phyloP scores from a whole-genome alignment of 768 basidiomycete species.

The Butyriboletus loyo region DNA sequence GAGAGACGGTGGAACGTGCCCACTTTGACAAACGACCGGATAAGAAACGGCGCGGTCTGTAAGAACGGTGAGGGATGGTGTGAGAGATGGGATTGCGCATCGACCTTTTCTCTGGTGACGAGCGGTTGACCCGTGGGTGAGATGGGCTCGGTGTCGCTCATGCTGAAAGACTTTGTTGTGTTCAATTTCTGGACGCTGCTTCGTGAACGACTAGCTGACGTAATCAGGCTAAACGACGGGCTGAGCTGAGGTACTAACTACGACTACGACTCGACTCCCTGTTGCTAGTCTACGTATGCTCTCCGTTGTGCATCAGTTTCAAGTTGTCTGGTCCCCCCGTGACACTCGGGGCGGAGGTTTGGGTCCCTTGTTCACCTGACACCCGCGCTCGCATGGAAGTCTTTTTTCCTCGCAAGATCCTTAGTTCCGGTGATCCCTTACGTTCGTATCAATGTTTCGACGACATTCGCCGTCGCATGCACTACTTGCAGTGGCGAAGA shows the following conservation, averaged over 20 bases:
- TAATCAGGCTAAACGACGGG: too few relatives aligned
- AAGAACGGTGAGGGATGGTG: background rate
- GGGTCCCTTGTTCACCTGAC: too few relatives aligned
- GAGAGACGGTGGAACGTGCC: constrained; percentile 71
- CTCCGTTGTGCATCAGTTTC: too few relatives aligned
- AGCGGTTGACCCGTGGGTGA: constrained; percentile 45
- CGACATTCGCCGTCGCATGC: background rate
- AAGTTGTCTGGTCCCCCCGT: background rate
- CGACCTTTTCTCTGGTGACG: constrained; percentile 59
- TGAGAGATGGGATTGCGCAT: background rate
- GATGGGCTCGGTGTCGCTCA: constrained; percentile 40
- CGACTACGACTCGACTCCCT: too few relatives aligned
- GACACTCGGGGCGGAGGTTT: background rate
- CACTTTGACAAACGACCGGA: constrained; percentile 80
- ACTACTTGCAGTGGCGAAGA: too few relatives aligned
- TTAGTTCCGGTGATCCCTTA: background rate
- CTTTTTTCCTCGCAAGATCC: too few relatives aligned
- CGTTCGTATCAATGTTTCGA: background rate
- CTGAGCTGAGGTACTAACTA: too few relatives aligned
- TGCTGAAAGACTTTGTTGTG: constrained; percentile 1
- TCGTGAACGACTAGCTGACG: background rate
- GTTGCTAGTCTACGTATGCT: too few relatives aligned
- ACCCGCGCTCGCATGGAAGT: too few relatives aligned
- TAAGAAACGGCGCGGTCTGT: constrained; percentile 78
- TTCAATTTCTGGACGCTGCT: background rate